These are phyloP conservation scores for Tuber magnatum DNA, from an alignment of 495 filamentous ascomycete genomes.

Conservation along the genomic window DNA sequence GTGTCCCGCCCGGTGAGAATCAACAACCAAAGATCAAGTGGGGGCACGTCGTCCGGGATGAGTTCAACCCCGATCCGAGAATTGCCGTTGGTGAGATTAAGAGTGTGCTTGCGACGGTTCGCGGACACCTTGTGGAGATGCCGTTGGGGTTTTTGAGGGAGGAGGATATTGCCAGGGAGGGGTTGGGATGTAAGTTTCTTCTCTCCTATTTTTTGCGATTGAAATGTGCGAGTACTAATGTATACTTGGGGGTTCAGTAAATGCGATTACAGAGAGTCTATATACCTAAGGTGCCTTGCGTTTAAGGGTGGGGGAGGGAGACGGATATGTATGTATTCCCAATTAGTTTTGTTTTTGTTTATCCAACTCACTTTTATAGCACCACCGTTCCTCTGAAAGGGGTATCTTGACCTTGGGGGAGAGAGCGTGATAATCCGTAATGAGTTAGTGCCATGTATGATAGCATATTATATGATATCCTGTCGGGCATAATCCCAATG, in stretches of 20 bases:
- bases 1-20: conserved; percentile 46
- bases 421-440: not conserved
- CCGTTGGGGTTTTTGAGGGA: conserved; percentile 80
- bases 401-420: not conserved
- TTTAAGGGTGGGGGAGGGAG: not conserved
- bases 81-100: conserved; percentile 68
- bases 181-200: conserved; percentile 61
- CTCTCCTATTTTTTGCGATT: not conserved
- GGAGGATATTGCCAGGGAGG: conserved; percentile 80
- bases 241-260: conserved; percentile 18
- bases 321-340: not conserved
- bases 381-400: not conserved
- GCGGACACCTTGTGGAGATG: conserved; percentile 85
- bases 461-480: too few relatives aligned
- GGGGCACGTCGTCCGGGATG: conserved; percentile 77
- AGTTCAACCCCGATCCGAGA: conserved; percentile 58
- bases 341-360: not conserved
- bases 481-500: not conserved
- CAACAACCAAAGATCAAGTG: conserved; percentile 46
- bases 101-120: conserved; percentile 64
- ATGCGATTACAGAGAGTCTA: conserved; percentile 38
- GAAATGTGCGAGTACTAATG: not conserved
- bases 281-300: conserved; percentile 30
- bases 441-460: not conserved
- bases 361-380: not conserved